Base-by-base conservation (phyloP, 2,329 filamentous ascomycete species). In the Fusarium euwallaceae region DNA sequence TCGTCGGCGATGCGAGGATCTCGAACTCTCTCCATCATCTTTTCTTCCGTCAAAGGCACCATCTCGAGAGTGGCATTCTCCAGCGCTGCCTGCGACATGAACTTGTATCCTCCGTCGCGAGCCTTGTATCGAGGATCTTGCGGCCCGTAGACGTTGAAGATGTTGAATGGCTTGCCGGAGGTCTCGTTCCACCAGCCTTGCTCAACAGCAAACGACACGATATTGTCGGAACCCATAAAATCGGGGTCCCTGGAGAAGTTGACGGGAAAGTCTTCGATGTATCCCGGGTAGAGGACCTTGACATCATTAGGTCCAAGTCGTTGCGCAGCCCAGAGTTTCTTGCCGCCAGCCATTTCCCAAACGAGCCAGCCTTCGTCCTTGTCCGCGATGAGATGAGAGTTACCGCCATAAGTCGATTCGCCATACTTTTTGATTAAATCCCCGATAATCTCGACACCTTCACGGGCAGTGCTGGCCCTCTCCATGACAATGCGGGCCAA, bases 401-500 rank as follows among this genome's bases (percentile, higher is more conserved):
- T 78, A 0, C 76, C 76, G 2, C 76, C 76, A 1, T 78, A 78
- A 1, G 76, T 78, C 0, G 76, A 74, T 51, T 78, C 76, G 5
- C 76, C 74, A 4, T 78, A 58, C 37, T 74, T 68, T 0, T 66
- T 58, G 36, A 78, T 76, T 7, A 78, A 1, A 1, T 75, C 66
- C 0, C 76, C 70, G 6, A 78, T 77, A 1, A 78, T 74, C 11
- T 72, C 53, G 29, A 78, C 74, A 0, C 76, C 76, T 32, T 78
- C 72, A 1, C 76, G 72, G 17, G 76, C 76, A 10, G 65, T 70
- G 0, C 60, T 72, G 0, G 76, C 76, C 41, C 76, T 67, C 7
- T 78, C 76, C 76, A 78, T 78, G 2, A 78, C 72, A 17, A 78
- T 76, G 0, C 76, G 76, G 16, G 76, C 76, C 9, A 78, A 53